Evolutionary conservation across 805 yeast genomes (phyloP).

Genomic region (Candida nonsorbophila): DNA sequence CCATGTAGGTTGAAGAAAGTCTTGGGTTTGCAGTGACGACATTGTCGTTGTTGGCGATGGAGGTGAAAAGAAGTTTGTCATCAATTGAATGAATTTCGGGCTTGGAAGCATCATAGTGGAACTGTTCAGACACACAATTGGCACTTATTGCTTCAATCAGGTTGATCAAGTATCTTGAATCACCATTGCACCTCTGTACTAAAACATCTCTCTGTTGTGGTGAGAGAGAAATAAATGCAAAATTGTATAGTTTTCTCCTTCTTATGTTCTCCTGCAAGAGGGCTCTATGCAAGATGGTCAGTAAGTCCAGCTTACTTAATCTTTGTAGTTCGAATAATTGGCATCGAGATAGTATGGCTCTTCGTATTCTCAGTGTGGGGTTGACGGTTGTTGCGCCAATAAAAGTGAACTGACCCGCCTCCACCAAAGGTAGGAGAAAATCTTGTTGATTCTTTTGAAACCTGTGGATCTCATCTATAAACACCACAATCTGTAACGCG

Average conservation of each 20-base stretch:
- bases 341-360: conserved; percentile 81
- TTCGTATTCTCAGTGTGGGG: conserved; percentile 75
- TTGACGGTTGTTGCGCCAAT: conserved; percentile 98
- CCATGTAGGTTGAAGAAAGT: too few species aligned
- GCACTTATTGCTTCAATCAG: conserved; percentile 24
- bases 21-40: too few species aligned
- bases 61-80: too few species aligned
- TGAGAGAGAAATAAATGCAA: conserved; percentile 11
- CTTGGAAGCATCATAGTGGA: too few species aligned
- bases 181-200: conserved; percentile 19
- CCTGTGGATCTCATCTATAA: conserved; percentile 91
- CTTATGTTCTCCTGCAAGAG: conserved; percentile 33
- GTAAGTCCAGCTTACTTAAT: conserved; percentile 45
- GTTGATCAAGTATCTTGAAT: conserved; percentile 28
- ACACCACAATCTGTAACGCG: conserved; percentile 43
- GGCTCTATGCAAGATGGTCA: conserved; percentile 52
- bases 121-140: too few species aligned
- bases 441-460: conserved; percentile 87
- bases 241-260: conserved; percentile 9
- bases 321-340: conserved; percentile 67
- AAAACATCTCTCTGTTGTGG: conserved; percentile 12
- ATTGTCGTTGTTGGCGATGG: too few species aligned
- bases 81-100: too few species aligned
- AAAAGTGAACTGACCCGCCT: conserved; percentile 71
- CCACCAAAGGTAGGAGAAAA: conserved; percentile 75